Evolutionary conservation across 2,329 filamentous ascomycete genomes (phyloP).

Genomic region (Rhynchosporium agropyri): DNA sequence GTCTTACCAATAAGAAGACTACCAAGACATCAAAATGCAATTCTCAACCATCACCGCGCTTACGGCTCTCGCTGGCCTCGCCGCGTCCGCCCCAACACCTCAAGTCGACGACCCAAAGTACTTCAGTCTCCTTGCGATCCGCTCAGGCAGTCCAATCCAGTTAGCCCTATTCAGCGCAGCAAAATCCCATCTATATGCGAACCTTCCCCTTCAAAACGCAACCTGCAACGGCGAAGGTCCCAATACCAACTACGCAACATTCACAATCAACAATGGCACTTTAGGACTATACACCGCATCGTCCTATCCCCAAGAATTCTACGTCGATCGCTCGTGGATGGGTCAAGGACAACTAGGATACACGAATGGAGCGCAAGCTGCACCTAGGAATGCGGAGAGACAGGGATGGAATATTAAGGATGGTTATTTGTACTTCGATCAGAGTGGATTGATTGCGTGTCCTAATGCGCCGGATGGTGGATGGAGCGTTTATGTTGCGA

Average conservation of each 20-base stretch:
- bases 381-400: slow-evolving; percentile 1
- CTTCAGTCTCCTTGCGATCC: slow-evolving; percentile 14
- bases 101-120: neutral
- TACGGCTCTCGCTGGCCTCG: slow-evolving; percentile 7
- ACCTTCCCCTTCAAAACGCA: slow-evolving; percentile 4
- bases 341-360: slow-evolving; percentile 13
- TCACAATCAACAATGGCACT: slow-evolving; percentile 9
- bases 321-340: slow-evolving; percentile 14
- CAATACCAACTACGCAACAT: slow-evolving; percentile 10
- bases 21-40: slow-evolving; percentile 1
- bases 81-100: slow-evolving; percentile 7
- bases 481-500: slow-evolving; percentile 2
- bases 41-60: slow-evolving; percentile 14
- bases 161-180: slow-evolving; percentile 9
- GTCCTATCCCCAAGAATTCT: slow-evolving; percentile 6
- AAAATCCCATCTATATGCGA: slow-evolving; percentile 6
- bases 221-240: slow-evolving; percentile 2
- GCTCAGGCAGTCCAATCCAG: slow-evolving; percentile 7
- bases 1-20: neutral
- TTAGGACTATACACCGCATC: slow-evolving; percentile 4
- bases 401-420: slow-evolving; percentile 9
- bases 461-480: neutral
- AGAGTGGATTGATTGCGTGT: slow-evolving; percentile 10
- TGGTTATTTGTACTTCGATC: slow-evolving; percentile 13
- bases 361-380: slow-evolving; percentile 5